phyloP scores from a whole-genome alignment of 257 asterid genomes.

The Solanum corneliomulleri region DNA sequence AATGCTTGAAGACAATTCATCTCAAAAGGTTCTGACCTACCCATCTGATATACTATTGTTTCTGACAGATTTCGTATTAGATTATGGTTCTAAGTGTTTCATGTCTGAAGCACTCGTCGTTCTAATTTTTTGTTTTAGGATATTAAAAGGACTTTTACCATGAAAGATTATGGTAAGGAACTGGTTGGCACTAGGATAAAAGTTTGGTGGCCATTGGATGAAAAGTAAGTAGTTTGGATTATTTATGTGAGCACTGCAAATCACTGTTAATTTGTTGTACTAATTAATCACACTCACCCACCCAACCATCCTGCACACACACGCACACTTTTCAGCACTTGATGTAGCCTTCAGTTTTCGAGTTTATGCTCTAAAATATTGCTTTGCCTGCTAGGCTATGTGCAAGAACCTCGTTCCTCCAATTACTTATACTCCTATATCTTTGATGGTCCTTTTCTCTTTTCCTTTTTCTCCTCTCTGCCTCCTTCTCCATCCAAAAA shows the following conservation, averaged over 20 bases:
- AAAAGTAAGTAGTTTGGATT: slow-evolving; percentile 17
- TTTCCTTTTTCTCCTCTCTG: background rate
- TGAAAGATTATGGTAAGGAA: slow-evolving; percentile 24
- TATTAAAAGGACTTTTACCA: background rate
- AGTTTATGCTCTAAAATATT: background rate
- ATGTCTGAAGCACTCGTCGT: background rate
- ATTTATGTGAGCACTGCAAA: background rate
- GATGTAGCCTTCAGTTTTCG: background rate
- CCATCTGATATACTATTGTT: background rate
- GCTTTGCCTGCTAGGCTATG: background rate
- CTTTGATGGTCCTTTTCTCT: background rate
- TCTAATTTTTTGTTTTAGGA: slow-evolving; percentile 11
- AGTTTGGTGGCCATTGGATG: slow-evolving; percentile 41
- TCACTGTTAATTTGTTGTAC: background rate
- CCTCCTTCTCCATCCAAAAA: background rate
- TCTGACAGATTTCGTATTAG: background rate
- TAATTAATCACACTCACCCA: background rate
- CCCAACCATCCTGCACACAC: background rate
- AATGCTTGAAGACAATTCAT: background rate
- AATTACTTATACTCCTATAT: background rate
- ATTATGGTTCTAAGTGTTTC: background rate
- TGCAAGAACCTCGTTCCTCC: background rate
- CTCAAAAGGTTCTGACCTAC: slow-evolving; percentile 6
- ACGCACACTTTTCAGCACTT: background rate
- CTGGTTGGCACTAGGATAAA: slow-evolving; percentile 36